A percentile compares a stretch with the other conserved stretches of the same genome.
Conservation (phyloP, 345 rosid genomes). For the Moringa oleifera region DNA sequence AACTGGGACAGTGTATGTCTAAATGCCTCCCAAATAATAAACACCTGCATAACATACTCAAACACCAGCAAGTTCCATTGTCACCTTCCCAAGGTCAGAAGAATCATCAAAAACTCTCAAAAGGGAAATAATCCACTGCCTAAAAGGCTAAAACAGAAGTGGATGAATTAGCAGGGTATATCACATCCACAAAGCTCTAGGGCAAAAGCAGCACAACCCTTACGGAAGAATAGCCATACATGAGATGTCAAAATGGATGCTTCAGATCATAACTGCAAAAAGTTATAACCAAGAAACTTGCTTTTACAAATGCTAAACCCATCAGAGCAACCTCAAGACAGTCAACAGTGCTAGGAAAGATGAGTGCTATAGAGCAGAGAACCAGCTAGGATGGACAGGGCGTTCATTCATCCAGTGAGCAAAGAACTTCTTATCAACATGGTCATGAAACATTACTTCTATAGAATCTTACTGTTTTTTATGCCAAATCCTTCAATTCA, state of each 20-base stretch:
- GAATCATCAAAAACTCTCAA: not conserved
- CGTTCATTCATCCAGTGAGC: not conserved
- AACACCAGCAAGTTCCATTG: not conserved
- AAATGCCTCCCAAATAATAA: too few relatives aligned
- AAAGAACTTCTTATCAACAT: not conserved
- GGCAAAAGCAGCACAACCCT: not conserved
- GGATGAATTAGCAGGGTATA: slow-evolving; percentile 1
- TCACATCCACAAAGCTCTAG: not conserved
- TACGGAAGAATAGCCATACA: not conserved
- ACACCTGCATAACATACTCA: not conserved
- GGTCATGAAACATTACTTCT: too few relatives aligned
- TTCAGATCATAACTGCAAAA: slow-evolving; percentile 11
- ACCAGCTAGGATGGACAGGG: slow-evolving; percentile 1
- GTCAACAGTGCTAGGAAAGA: slow-evolving; percentile 5
- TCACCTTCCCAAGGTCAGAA: not conserved
- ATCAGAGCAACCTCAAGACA: slow-evolving; percentile 11
- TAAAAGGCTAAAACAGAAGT: slow-evolving; percentile 3
- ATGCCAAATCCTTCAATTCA: not conserved
- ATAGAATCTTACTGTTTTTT: not conserved
- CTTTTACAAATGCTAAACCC: slow-evolving; percentile 2
- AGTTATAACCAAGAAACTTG: not conserved
- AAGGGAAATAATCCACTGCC: not conserved
- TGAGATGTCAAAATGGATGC: slow-evolving; percentile 3
- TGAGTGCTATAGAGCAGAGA: slow-evolving; percentile 6
- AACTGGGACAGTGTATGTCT: not conserved